These are phyloP conservation scores for Kwoniella shivajii DNA, from an alignment of 1,284 basidiomycete genomes.

Conservation along the genomic window DNA sequence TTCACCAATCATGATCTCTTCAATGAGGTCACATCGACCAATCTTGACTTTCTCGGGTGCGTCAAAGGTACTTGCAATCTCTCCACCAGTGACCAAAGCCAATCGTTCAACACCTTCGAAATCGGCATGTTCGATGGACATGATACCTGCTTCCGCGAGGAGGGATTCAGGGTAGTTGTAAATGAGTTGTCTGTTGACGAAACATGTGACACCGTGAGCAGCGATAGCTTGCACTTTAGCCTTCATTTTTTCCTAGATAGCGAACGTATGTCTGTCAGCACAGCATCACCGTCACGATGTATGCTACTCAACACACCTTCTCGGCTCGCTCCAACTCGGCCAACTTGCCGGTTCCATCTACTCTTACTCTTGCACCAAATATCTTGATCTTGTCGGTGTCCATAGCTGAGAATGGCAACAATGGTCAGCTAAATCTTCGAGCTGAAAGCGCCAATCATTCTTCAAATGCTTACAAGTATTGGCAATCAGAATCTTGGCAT, in stretches of 20 bases:
- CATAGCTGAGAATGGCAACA: slow-evolving; percentile 69
- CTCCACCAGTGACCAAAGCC: slow-evolving; percentile 95
- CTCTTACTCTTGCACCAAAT: slow-evolving; percentile 94
- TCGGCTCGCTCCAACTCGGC: slow-evolving; percentile 98
- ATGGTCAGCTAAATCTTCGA: slow-evolving; percentile 16
- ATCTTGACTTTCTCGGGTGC: slow-evolving; percentile 91
- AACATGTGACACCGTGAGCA: slow-evolving; percentile 92
- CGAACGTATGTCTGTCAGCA: background rate
- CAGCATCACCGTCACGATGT: background rate
- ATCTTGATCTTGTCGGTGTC: slow-evolving; percentile 99
- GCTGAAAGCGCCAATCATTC: no score
- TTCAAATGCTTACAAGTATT: slow-evolving; percentile 75
- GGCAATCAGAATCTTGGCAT: slow-evolving; percentile 95
- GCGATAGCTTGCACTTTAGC: slow-evolving; percentile 95
- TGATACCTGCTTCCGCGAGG: slow-evolving; percentile 88
- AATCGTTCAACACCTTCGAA: slow-evolving; percentile 98
- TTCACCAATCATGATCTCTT: slow-evolving; percentile 99
- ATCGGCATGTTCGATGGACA: slow-evolving; percentile 98
- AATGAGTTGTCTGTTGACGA: slow-evolving; percentile 97
- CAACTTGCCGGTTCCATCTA: slow-evolving; percentile 93
- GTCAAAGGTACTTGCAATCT: slow-evolving; percentile 96
- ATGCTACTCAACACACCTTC: slow-evolving; percentile 58
- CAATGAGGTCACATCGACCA: slow-evolving; percentile 90
- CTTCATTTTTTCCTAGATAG: slow-evolving; percentile 96
- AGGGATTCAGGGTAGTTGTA: slow-evolving; percentile 99